Evolutionary conservation across 2,329 filamentous ascomycete genomes (phyloP).

Genomic region (Ophiostoma piceae): DNA sequence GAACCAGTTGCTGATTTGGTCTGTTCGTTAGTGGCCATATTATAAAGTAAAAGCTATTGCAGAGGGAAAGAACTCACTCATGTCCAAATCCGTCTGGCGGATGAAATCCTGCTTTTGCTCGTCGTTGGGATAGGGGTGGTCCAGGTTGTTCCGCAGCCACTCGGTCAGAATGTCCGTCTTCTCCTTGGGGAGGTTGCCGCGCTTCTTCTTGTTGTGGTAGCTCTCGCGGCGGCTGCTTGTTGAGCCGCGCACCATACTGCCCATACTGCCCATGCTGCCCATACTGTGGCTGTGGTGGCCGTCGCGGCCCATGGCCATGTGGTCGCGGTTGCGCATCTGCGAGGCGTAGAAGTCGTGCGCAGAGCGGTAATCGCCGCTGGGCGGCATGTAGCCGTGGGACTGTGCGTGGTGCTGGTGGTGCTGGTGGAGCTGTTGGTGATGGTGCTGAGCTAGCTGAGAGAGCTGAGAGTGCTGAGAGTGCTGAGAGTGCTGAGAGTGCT

Average conservation of each 20-base stretch:
- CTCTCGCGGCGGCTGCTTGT: not conserved
- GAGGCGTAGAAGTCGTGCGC: not conserved
- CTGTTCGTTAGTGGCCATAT: slow-evolving; percentile 35
- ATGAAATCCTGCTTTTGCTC: slow-evolving; percentile 82
- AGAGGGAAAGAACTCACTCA: slow-evolving; percentile 52
- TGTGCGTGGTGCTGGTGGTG: slow-evolving; percentile 32
- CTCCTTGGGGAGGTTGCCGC: slow-evolving; percentile 86
- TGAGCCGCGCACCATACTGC: too few species aligned
- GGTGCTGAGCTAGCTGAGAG: not conserved
- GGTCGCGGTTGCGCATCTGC: not conserved
- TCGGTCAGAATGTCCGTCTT: slow-evolving; percentile 74
- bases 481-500: too few species aligned
- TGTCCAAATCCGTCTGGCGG: slow-evolving; percentile 67
- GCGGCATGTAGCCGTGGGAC: not conserved
- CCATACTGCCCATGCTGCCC: too few species aligned
- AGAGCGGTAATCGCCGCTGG: not conserved
- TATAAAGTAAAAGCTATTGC: slow-evolving; percentile 15
- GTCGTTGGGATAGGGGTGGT: slow-evolving; percentile 80
- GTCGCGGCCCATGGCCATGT: not conserved
- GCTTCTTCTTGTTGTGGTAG: slow-evolving; percentile 50
- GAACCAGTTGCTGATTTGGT: slow-evolving; percentile 75
- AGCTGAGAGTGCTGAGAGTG: not conserved
- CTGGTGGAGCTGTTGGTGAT: not conserved
- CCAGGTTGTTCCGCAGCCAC: slow-evolving; percentile 74
- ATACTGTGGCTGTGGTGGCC: not conserved